phyloP scores from a whole-genome alignment of 1,284 basidiomycete genomes.

The Leccinum pseudoinsigne region DNA sequence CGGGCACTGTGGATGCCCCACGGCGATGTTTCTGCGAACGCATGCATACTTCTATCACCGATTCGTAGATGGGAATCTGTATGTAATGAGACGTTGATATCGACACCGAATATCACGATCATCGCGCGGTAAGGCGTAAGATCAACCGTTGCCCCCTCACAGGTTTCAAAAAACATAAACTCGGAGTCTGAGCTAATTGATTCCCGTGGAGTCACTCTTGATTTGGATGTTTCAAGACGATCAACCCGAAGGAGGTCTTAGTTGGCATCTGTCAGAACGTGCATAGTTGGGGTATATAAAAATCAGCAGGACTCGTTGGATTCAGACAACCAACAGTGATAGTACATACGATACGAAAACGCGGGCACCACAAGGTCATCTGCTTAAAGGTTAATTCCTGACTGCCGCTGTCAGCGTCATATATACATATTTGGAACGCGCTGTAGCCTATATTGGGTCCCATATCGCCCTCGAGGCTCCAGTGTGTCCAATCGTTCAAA shows the following conservation, averaged over 20 bases:
- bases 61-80: not conserved
- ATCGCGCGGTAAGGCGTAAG: not conserved
- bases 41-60: not conserved
- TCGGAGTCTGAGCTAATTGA: not conserved
- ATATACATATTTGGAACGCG: not conserved
- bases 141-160: not conserved
- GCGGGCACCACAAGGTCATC: not conserved
- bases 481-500: not conserved
- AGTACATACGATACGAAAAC: not conserved
- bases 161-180: not conserved
- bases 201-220: not conserved
- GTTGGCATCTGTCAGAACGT: not conserved
- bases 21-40: not conserved
- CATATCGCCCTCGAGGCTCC: not conserved
- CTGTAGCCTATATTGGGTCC: not conserved
- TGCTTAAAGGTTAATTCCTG: not conserved
- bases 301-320: not conserved
- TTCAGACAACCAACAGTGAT: not conserved
- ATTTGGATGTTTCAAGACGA: not conserved
- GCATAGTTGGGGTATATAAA: not conserved
- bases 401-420: not conserved
- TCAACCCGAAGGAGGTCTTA: not conserved
- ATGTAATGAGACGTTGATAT: not conserved
- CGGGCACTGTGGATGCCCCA: not conserved
- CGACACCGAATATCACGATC: not conserved